Percentiles rank a stretch among this genome's conserved stretches.
Evolutionary conservation across 768 basidiomycete species (phyloP).

Genomic region (Termitomyces eurrhizus): DNA sequence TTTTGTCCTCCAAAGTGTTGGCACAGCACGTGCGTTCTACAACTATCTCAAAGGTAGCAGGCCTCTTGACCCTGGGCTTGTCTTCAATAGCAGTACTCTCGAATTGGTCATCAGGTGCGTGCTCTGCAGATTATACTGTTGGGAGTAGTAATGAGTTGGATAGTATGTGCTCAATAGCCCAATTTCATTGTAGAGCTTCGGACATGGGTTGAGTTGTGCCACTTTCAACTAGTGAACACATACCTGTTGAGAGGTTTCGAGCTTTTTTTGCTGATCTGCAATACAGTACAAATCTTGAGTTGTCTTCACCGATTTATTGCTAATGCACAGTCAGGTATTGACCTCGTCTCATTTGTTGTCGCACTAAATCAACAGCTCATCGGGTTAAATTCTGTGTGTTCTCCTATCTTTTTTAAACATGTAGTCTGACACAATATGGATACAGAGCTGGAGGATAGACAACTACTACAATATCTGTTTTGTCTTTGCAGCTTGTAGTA

Average conservation of each 20-base stretch:
- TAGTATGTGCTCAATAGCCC: constrained; percentile 60
- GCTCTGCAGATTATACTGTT: not conserved
- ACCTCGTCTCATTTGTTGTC: constrained; percentile 56
- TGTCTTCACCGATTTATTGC: constrained; percentile 33
- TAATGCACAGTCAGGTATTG: constrained; percentile 44
- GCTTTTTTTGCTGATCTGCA: constrained; percentile 1
- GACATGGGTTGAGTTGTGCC: constrained; percentile 62
- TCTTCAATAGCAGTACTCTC: constrained; percentile 46
- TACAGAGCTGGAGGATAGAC: constrained; percentile 45
- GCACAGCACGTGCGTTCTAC: constrained; percentile 64
- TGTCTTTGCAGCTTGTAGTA: constrained; percentile 46
- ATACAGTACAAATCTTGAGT: constrained; percentile 40
- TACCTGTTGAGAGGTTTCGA: not conserved
- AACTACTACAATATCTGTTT: constrained; percentile 44
- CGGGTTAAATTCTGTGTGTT: constrained; percentile 58
- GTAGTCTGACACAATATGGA: not conserved
- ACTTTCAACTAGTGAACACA: constrained; percentile 52
- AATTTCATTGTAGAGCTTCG: constrained; percentile 60
- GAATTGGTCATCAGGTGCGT: constrained; percentile 54
- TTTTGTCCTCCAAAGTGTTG: constrained; percentile 60
- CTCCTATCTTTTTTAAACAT: not conserved
- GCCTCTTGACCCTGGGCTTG: constrained; percentile 48
- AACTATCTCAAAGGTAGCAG: constrained; percentile 65
- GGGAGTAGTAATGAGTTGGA: not conserved
- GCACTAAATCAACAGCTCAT: constrained; percentile 59